Percentiles rank a stretch among this genome's conserved stretches.
Conservation (phyloP, 75 land plant species). For the Picea sitchensis region DNA sequence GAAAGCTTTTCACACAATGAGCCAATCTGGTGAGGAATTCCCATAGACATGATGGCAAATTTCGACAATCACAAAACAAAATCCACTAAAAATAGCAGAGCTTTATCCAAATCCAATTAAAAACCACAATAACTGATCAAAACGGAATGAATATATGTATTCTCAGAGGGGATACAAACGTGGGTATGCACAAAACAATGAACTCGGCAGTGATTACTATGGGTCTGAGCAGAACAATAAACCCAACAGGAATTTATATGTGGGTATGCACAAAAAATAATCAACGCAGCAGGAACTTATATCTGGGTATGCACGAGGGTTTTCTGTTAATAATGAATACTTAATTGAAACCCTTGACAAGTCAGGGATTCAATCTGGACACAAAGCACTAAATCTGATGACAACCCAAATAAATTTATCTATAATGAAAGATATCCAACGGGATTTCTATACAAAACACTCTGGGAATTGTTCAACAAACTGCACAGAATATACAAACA, state of each 20-base stretch:
- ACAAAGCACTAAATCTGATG: neutral
- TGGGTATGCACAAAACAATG: neutral
- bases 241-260: too few relatives aligned
- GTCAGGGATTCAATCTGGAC: neutral
- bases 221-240: too few relatives aligned
- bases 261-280: neutral
- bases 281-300: neutral
- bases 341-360: neutral
- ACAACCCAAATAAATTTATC: neutral
- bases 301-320: neutral
- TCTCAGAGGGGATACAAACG: too few relatives aligned
- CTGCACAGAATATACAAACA: neutral
- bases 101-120: too few relatives aligned
- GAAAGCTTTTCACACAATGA: neutral
- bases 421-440: neutral
- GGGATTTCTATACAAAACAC: neutral
- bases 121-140: neutral
- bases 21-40: slow-evolving; percentile 40
- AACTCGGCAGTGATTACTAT: neutral
- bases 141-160: too few relatives aligned
- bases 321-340: too few relatives aligned
- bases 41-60: slow-evolving; percentile 24
- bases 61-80: neutral
- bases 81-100: neutral
- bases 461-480: neutral